These are phyloP conservation scores for Chondrus crispus DNA, from an alignment of 23 red algal species.

Conservation along the genomic window DNA sequence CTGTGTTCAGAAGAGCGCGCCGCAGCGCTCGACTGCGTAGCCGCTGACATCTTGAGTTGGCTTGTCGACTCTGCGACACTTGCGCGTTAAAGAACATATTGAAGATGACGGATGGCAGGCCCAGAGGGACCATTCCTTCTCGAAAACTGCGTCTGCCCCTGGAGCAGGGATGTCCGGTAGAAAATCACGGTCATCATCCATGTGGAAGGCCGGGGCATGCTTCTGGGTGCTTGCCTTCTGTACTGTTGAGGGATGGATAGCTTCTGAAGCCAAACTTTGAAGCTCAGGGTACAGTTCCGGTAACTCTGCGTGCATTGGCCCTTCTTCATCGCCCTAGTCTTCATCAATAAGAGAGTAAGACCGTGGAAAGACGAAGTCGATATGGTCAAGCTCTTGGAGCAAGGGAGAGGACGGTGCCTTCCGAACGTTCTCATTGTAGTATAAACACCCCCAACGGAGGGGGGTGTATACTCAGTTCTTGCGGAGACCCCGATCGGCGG, in stretches of 20 bases:
- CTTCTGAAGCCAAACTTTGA: background rate
- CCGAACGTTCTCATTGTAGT: background rate
- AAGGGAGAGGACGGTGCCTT: background rate
- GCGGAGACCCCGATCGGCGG: no score
- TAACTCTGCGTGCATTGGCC: background rate
- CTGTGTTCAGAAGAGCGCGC: background rate
- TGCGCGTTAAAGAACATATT: background rate
- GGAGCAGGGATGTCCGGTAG: background rate
- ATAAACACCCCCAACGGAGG: no score
- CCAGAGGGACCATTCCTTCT: background rate
- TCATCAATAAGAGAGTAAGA: background rate
- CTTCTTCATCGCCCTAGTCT: background rate
- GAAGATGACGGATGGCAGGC: background rate
- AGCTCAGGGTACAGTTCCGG: background rate
- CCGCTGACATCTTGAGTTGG: background rate
- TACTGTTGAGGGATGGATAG: background rate
- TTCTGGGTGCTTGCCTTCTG: no score
- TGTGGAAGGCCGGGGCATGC: no score
- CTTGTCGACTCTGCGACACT: background rate
- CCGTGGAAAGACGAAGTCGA: background rate
- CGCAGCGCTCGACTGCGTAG: background rate
- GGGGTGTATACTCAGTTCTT: no score
- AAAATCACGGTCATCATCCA: no score
- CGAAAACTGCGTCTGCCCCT: background rate
- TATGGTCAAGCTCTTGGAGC: background rate